These are phyloP conservation scores for Blechomonas ayalai DNA, from an alignment of 208 protist species.

Conservation along the genomic window DNA sequence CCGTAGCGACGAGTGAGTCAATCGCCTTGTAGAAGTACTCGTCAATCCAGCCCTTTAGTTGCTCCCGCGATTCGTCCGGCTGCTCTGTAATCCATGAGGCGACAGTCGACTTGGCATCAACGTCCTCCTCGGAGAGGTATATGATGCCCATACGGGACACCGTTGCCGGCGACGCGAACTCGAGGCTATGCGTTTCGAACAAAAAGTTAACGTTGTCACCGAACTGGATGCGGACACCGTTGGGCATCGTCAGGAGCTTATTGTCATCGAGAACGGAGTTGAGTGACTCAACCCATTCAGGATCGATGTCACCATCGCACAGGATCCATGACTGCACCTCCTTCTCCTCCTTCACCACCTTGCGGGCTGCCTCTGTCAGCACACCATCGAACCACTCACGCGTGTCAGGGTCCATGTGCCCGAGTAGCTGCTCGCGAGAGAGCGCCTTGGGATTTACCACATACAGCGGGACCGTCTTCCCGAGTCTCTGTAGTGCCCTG, in stretches of 20 bases:
- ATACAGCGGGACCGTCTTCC: constrained; percentile 84
- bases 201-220: constrained; percentile 98
- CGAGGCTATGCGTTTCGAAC: constrained; percentile 97
- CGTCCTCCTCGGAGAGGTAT: constrained; percentile 95
- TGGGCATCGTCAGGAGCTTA: constrained; percentile 95
- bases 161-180: constrained; percentile 96
- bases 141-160: constrained; percentile 98
- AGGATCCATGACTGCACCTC: constrained; percentile 93
- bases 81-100: constrained; percentile 88
- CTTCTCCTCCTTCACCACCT: constrained; percentile 92
- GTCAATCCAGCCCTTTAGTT: constrained; percentile 85
- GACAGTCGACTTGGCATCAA: constrained; percentile 90
- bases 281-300: constrained; percentile 99
- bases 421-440: constrained; percentile 92
- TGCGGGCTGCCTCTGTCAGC: constrained; percentile 90
- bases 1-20: constrained; percentile 68
- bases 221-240: constrained; percentile 98
- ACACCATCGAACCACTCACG: constrained; percentile 98
- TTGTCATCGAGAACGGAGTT: constrained; percentile 99
- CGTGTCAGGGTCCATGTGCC: constrained; percentile 97
- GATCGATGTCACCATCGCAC: constrained; percentile 98
- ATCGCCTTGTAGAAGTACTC: constrained; percentile 92
- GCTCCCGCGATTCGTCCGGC: constrained; percentile 50
- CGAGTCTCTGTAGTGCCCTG: constrained; percentile 78
- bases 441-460: constrained; percentile 98